A percentile compares a stretch with the other conserved stretches of the same genome.
phyloP scores from a whole-genome alignment of 768 basidiomycete species.

The Rhodotorula graminis region DNA sequence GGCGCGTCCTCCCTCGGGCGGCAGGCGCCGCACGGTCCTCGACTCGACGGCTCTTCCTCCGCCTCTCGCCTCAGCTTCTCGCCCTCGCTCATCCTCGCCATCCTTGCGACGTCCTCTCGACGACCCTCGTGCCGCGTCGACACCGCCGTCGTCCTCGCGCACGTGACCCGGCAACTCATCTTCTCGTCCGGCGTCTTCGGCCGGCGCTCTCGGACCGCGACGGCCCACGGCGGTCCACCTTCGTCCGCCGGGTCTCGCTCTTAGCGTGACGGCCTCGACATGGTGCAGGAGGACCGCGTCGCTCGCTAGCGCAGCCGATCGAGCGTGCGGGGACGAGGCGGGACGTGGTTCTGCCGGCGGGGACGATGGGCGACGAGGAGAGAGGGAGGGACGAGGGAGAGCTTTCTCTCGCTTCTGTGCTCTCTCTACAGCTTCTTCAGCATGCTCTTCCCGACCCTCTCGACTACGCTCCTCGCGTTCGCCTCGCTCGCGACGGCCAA shows the following conservation, averaged over 20 bases:
- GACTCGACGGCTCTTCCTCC: too few relatives aligned
- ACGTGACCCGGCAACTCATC: neutral
- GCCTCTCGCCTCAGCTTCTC: neutral
- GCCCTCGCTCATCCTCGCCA: neutral
- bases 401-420: neutral
- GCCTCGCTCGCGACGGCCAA: neutral
- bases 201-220: neutral
- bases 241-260: neutral
- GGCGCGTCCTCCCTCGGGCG: too few relatives aligned
- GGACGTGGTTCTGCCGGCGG: neutral
- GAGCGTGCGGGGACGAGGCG: neutral
- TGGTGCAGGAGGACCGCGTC: too few relatives aligned
- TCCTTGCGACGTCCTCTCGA: too few relatives aligned
- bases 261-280: too few relatives aligned
- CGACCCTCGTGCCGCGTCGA: neutral
- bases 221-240: too few relatives aligned
- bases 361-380: neutral
- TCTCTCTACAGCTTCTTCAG: neutral
- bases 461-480: neutral
- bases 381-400: too few relatives aligned
- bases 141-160: neutral
- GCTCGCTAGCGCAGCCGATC: neutral
- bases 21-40: too few relatives aligned
- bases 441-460: neutral
- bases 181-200: neutral